Percentiles rank a stretch among this genome's conserved stretches.
Evolutionary conservation across 1,284 basidiomycete species (phyloP).

Genomic region (Psilocybe mexicana): DNA sequence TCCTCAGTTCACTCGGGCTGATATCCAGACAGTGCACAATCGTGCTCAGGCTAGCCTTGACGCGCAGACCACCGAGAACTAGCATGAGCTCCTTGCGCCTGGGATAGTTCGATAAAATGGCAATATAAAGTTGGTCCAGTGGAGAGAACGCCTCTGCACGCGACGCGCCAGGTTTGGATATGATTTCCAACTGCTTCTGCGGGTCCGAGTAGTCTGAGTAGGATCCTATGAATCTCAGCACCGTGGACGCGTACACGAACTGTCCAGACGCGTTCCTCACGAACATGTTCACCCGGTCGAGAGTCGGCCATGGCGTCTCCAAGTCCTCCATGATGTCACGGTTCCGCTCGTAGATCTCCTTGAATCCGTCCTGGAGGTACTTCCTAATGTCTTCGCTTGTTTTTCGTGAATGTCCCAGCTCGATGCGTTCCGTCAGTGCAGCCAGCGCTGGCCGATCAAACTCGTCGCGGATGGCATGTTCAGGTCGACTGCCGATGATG

Average conservation of each 20-base stretch:
- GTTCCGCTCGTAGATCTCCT: not conserved
- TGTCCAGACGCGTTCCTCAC: not conserved
- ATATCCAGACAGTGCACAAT: not conserved
- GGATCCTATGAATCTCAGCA: constrained; percentile 3
- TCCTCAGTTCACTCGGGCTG: not conserved
- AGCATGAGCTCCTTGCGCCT: not conserved
- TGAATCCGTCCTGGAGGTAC: not conserved
- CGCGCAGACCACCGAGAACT: not conserved
- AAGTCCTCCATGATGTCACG: not conserved
- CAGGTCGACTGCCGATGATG: constrained; percentile 5
- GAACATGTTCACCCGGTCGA: not conserved
- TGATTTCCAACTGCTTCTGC: not conserved
- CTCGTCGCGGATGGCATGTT: not conserved
- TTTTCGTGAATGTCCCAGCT: not conserved
- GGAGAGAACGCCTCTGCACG: not conserved
- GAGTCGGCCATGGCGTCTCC: not conserved
- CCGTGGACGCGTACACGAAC: constrained; percentile 2
- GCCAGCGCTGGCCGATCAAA: not conserved
- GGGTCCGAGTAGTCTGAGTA: not conserved
- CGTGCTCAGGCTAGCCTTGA: not conserved
- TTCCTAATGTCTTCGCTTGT: not conserved
- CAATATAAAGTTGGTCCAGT: not conserved
- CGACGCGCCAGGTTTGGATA: not conserved
- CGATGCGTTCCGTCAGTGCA: not conserved
- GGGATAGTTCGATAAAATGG: not conserved